Base-by-base conservation (phyloP, 768 basidiomycete genomes). In the Auriculariales sp. region DNA sequence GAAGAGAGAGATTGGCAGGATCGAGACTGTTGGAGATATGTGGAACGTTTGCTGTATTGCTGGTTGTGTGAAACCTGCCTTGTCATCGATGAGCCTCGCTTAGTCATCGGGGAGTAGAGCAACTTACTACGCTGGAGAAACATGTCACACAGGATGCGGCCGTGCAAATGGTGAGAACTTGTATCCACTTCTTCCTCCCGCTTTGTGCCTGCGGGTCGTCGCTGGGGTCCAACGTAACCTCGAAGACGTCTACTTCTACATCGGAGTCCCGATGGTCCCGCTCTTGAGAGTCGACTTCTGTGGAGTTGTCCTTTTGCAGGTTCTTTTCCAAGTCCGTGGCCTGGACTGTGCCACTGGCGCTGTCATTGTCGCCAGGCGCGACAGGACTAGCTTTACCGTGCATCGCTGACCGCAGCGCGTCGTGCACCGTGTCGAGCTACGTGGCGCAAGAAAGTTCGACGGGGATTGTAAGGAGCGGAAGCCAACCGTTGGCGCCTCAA, bases 41-140 rank as follows among this genome's bases (percentile, higher is more conserved):
- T 74, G 66, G 35, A 86, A 71, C 4, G 70, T 64, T 7, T 59
- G 50, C 31, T 77, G 67, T 34, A 83, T 68, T 0, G 75, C 79
- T 1, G 59, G 56, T 61, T 88, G 83, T 1, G 86, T 76, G 47
- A 77, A 78, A 0, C 75, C 65, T 9, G 80, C 75, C 80, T 80
- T 27, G 11, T 10, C 19, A 29, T 14, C 12, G 14, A 46, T n/a
- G 22, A 14, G 12, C 44, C n/a, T 5, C 25, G 2, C n/a, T 12
- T 34, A 32, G 32, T 44, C 30, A 14, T 33, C n/a, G n/a, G 45
- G 12, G 14, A 3, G 17, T 7, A 36, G 42, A 35, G 24, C 6
- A 2, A 39, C 56, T 48, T 14, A 59, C 66, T 62, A 69, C 64
- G 3, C 61, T 62, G 3, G 60, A 62, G 7, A 63, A 57, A 49